phyloP scores from a whole-genome alignment of 495 filamentous ascomycete species.

The Ramalina peruviana region DNA sequence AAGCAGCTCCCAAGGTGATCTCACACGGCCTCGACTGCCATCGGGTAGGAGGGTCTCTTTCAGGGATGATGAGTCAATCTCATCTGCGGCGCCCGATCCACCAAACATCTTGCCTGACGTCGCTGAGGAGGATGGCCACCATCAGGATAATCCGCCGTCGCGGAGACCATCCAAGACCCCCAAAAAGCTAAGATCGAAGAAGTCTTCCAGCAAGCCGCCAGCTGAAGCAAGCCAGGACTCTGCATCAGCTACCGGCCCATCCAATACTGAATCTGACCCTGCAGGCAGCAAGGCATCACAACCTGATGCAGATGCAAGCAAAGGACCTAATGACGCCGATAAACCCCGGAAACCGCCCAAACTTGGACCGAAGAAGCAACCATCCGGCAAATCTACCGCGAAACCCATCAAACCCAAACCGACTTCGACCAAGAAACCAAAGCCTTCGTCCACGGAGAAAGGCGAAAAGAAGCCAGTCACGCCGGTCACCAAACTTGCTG shows the following conservation, averaged over 20 bases:
- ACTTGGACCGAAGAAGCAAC: neutral
- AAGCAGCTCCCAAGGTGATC: neutral
- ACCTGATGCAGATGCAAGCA: neutral
- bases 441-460: neutral
- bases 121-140: neutral
- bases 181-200: neutral
- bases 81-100: neutral
- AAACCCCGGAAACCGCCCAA: neutral
- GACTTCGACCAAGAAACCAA: neutral
- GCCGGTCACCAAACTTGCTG: neutral
- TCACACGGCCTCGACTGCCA: neutral
- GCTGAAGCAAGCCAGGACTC: neutral
- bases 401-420: neutral
- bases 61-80: neutral
- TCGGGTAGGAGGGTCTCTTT: slow-evolving; percentile 1
- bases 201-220: neutral
- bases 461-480: neutral
- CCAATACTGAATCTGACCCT: too few species aligned
- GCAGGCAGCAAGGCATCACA: too few species aligned
- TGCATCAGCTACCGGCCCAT: neutral
- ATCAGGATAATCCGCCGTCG: neutral
- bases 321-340: neutral
- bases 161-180: neutral
- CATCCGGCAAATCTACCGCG: neutral
- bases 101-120: neutral